phyloP scores from a whole-genome alignment of 192 early-diverging fungal species.

The Obelidium mucronatum region DNA sequence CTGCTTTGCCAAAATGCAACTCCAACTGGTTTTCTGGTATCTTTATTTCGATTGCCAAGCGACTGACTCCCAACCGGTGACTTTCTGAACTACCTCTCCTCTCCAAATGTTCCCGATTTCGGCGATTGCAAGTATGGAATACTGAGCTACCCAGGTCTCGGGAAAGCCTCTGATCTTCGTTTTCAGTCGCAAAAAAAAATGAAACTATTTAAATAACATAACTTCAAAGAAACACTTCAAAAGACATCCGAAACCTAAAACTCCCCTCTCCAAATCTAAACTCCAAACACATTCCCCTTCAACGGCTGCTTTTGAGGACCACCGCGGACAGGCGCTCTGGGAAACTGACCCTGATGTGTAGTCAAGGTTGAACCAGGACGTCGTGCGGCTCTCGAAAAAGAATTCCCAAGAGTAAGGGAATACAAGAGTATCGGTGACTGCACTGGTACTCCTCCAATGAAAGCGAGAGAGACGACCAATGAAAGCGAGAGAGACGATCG shows the following conservation, averaged over 20 bases:
- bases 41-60: too few relatives aligned
- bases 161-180: too few relatives aligned
- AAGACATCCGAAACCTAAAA: constrained; percentile 73
- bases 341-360: constrained; percentile 71
- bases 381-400: constrained; percentile 81
- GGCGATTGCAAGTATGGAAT: too few relatives aligned
- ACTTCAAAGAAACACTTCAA: constrained; percentile 89
- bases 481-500: constrained; percentile 87
- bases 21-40: too few relatives aligned
- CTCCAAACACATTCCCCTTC: constrained; percentile 70
- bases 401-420: constrained; percentile 82
- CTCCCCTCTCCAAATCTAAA: constrained; percentile 74
- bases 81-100: too few relatives aligned
- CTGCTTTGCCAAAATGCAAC: too few relatives aligned
- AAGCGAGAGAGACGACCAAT: constrained; percentile 54
- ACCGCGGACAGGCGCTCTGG: constrained; percentile 85
- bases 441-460: constrained; percentile 85
- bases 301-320: constrained; percentile 70
- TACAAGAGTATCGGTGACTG: constrained; percentile 94
- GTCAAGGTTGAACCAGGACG: constrained; percentile 95
- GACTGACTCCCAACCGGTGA: too few relatives aligned
- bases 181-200: too few relatives aligned
- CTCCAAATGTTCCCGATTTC: too few relatives aligned
- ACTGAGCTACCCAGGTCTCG: too few relatives aligned
- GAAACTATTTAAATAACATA: constrained; percentile 20